phyloP scores from a whole-genome alignment of 768 basidiomycete species.

The Serendipita sp. region DNA sequence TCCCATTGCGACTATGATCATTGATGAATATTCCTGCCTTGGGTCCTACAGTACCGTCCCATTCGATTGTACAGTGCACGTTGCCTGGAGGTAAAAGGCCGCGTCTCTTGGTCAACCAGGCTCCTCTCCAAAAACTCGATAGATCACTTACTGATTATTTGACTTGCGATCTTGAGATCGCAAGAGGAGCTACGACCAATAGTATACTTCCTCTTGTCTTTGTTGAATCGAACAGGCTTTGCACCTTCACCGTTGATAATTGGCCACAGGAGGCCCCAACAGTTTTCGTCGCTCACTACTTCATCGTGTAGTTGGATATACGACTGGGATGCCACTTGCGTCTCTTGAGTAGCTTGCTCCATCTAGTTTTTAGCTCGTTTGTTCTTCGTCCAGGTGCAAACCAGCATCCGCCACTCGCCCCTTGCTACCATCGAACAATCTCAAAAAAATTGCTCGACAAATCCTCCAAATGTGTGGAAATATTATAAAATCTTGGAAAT shows the following conservation, averaged over 20 bases:
- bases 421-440: not conserved
- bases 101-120: conserved; percentile 7
- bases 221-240: conserved; percentile 46
- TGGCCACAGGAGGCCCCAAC: conserved; percentile 65
- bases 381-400: not conserved
- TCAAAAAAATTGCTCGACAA: not conserved
- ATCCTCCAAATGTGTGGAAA: not conserved
- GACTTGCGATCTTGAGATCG: conserved; percentile 47
- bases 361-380: conserved; percentile 20
- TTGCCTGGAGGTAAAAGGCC: conserved; percentile 26
- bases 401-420: not conserved
- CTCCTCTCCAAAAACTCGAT: conserved; percentile 15
- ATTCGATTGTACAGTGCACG: conserved; percentile 37
- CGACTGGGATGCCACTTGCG: conserved; percentile 17
- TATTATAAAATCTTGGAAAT: no score
- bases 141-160: conserved; percentile 50
- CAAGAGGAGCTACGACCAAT: conserved; percentile 37
- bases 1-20: conserved; percentile 58
- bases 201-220: conserved; percentile 28
- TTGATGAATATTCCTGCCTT: conserved; percentile 29
- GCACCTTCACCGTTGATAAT: conserved; percentile 23
- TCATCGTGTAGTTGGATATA: conserved; percentile 7
- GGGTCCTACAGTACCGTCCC: conserved; percentile 36
- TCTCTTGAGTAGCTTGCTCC: conserved; percentile 24
- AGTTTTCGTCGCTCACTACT: conserved; percentile 17